Evolutionary conservation across 1,284 basidiomycete species (phyloP).

Genomic region (Athelia psychrophila): DNA sequence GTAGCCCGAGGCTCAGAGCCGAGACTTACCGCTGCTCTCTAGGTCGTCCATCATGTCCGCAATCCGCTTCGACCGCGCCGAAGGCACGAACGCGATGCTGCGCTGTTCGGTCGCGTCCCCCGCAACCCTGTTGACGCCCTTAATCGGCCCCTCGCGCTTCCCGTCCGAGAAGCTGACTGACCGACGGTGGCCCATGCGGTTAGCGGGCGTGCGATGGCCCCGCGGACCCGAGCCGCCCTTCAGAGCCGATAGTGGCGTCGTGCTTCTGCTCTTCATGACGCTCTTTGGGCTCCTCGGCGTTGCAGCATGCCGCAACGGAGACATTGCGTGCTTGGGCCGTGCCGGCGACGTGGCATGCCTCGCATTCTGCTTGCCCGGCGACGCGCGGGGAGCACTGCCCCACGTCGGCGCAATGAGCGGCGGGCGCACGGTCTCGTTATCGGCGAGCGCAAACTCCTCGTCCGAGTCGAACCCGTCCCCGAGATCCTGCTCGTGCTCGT

Average conservation of each 20-base stretch:
- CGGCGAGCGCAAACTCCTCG: slow-evolving; percentile 31
- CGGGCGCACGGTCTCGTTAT: slow-evolving; percentile 5
- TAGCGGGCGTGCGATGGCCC: slow-evolving; percentile 50
- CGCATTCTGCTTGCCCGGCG: too few species aligned
- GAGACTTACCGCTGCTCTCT: slow-evolving; percentile 57
- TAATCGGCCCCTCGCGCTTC: slow-evolving; percentile 79
- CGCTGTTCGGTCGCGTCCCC: slow-evolving; percentile 22
- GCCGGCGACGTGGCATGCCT: too few species aligned
- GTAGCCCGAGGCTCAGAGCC: too few species aligned
- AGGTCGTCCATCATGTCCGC: slow-evolving; percentile 73
- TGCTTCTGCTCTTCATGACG: slow-evolving; percentile 49
- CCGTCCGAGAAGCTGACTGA: slow-evolving; percentile 96
- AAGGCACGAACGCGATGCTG: slow-evolving; percentile 46
- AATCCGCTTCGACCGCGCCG: slow-evolving; percentile 75
- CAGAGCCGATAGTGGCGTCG: slow-evolving; percentile 53
- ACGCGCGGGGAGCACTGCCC: slow-evolving; percentile 5
- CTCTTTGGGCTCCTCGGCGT: slow-evolving; percentile 48
- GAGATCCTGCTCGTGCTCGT: slow-evolving; percentile 13
- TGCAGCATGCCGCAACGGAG: slow-evolving; percentile 13
- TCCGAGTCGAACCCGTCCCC: slow-evolving; percentile 41
- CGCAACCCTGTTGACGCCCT: slow-evolving; percentile 48
- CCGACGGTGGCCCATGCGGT: slow-evolving; percentile 50
- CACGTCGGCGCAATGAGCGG: neutral
- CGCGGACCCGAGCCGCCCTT: slow-evolving; percentile 41
- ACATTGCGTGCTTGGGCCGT: neutral